A percentile compares a stretch with the other conserved stretches of the same genome.
Evolutionary conservation across 2,329 filamentous ascomycete genomes (phyloP).

Genomic region (Dothiorella sarmentorum): DNA sequence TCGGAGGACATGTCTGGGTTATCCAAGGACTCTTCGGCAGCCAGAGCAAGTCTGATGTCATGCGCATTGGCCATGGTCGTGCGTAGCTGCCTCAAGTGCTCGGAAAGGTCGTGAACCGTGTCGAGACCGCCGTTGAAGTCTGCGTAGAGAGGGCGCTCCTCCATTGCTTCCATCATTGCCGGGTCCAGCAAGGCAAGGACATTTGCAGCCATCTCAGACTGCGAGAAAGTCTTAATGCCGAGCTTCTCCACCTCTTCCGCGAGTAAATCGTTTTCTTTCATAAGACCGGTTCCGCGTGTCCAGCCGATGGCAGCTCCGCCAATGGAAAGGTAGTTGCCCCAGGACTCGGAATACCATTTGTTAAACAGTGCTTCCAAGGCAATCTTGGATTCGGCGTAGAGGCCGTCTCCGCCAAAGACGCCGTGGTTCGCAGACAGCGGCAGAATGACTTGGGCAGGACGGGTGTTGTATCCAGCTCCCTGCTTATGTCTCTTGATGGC

Average conservation of each 20-base stretch:
- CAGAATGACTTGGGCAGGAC: slow-evolving; percentile 36
- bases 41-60: slow-evolving; percentile 18
- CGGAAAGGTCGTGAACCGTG: slow-evolving; percentile 23
- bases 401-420: slow-evolving; percentile 42
- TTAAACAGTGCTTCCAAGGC: slow-evolving; percentile 38
- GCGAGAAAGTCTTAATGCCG: slow-evolving; percentile 40
- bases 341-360: slow-evolving; percentile 35
- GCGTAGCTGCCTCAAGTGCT: slow-evolving; percentile 20
- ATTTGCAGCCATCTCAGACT: slow-evolving; percentile 31
- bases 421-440: slow-evolving; percentile 47
- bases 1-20: slow-evolving; percentile 4
- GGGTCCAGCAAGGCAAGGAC: slow-evolving; percentile 37
- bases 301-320: slow-evolving; percentile 46
- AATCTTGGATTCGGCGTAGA: slow-evolving; percentile 47
- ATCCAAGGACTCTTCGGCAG: slow-evolving; percentile 19
- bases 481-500: too few species aligned
- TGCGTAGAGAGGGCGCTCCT: slow-evolving; percentile 37
- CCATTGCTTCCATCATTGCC: slow-evolving; percentile 28
- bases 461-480: not conserved
- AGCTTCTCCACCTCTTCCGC: slow-evolving; percentile 37
- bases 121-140: slow-evolving; percentile 40
- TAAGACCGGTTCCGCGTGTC: slow-evolving; percentile 45
- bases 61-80: slow-evolving; percentile 19
- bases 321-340: slow-evolving; percentile 39
- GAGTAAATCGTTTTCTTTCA: slow-evolving; percentile 42